A percentile compares a stretch with the other conserved stretches of the same genome.
Evolutionary conservation across 2,329 filamentous ascomycete genomes (phyloP).

Genomic region (Pseudogymnoascus verrucosus): DNA sequence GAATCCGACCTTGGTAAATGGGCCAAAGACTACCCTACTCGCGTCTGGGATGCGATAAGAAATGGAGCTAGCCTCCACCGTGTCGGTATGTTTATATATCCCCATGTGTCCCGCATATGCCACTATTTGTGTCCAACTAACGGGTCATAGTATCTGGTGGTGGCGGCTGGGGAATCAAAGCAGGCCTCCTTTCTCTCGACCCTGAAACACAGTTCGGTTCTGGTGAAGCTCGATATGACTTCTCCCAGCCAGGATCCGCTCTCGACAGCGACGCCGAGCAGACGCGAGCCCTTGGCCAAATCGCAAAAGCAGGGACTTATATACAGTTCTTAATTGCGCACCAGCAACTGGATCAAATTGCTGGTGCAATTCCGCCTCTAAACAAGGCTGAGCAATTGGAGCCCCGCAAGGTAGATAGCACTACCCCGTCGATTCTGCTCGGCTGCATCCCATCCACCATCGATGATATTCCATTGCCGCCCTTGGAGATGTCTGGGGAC

Average conservation of each 20-base stretch:
- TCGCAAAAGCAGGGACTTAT: constrained; percentile 54
- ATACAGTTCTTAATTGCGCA: constrained; percentile 57
- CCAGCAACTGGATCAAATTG: constrained; percentile 13
- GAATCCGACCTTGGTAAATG: background rate
- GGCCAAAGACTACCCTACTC: background rate
- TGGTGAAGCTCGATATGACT: constrained; percentile 44
- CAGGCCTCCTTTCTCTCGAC: constrained; percentile 70
- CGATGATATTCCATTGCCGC: constrained; percentile 20
- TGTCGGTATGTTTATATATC: constrained; percentile 22
- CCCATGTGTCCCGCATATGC: background rate
- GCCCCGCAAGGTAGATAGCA: constrained; percentile 8
- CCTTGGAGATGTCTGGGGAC: background rate
- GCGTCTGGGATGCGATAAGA: background rate
- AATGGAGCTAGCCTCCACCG: constrained; percentile 16
- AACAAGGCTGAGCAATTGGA: background rate
- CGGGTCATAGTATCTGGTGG: constrained; percentile 61
- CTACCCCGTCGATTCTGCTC: constrained; percentile 23
- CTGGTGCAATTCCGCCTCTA: constrained; percentile 10
- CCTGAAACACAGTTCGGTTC: constrained; percentile 51
- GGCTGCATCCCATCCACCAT: constrained; percentile 25
- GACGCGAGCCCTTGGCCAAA: constrained; percentile 38
- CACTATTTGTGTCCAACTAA: constrained; percentile 12
- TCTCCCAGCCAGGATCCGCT: constrained; percentile 17
- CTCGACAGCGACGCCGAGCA: constrained; percentile 21
- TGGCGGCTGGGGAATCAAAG: constrained; percentile 76